phyloP scores from a whole-genome alignment of 805 yeast genomes.

The Yamadazyma laniorum region DNA sequence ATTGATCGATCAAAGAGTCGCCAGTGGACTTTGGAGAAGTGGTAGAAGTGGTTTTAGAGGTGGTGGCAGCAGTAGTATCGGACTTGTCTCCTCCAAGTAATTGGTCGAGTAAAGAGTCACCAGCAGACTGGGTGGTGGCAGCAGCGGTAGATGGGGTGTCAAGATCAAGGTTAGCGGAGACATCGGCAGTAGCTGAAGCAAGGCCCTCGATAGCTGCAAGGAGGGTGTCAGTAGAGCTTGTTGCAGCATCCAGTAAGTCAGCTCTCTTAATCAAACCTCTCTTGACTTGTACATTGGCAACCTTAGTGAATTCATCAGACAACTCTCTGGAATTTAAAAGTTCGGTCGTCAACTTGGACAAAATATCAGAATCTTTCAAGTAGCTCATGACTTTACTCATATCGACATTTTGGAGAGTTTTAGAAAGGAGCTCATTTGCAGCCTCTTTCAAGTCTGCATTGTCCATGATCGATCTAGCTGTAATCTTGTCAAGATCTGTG shows the following conservation, averaged over 20 bases:
- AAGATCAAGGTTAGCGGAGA: constrained; percentile 4
- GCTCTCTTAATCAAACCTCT: constrained; percentile 14
- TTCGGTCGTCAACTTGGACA: constrained; percentile 10
- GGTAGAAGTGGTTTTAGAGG: constrained; percentile 7
- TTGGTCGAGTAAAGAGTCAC: neutral
- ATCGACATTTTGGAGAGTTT: constrained; percentile 22
- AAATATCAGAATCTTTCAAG: constrained; percentile 27
- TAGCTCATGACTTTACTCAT: constrained; percentile 20
- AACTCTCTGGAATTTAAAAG: constrained; percentile 15
- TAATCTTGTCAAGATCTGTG: constrained; percentile 22
- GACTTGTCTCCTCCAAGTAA: constrained; percentile 14
- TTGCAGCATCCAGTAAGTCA: constrained; percentile 6
- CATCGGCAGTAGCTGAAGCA: neutral
- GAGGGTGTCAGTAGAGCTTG: neutral
- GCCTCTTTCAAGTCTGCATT: constrained; percentile 18
- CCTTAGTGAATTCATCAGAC: constrained; percentile 15
- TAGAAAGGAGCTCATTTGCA: constrained; percentile 19
- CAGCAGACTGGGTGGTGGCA: constrained; percentile 1
- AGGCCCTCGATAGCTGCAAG: neutral
- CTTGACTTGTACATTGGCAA: constrained; percentile 13
- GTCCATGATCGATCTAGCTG: constrained; percentile 23
- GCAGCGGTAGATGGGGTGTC: neutral
- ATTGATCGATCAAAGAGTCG: constrained; percentile 9
- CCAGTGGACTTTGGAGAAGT: constrained; percentile 9
- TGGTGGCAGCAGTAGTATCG: constrained; percentile 8